Percentiles rank a stretch among this genome's conserved stretches.
Evolutionary conservation across 805 yeast genomes (phyloP).

Genomic region (Maudiozyma pseudohumilis): DNA sequence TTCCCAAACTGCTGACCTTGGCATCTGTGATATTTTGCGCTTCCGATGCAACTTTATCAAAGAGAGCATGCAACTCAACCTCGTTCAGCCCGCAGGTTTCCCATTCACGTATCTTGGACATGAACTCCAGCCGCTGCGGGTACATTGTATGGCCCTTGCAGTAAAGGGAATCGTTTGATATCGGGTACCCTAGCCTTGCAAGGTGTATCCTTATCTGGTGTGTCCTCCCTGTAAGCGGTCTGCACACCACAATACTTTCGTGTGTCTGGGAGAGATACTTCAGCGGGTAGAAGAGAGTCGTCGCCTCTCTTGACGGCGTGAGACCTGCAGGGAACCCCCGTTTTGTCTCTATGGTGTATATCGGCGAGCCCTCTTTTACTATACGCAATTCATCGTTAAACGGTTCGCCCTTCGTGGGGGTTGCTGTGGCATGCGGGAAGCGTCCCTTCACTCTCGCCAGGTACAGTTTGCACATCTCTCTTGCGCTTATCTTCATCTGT

Average conservation of each 20-base stretch:
- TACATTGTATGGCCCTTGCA: constrained; percentile 15
- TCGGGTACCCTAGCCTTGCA: constrained; percentile 77
- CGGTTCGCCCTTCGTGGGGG: constrained; percentile 1
- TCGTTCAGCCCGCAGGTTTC: constrained; percentile 4
- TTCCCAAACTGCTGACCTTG: neutral
- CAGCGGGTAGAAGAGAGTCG: constrained; percentile 54
- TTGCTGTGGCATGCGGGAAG: constrained; percentile 41
- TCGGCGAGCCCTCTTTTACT: constrained; percentile 31
- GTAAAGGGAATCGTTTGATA: constrained; percentile 79
- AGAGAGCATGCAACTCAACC: constrained; percentile 7
- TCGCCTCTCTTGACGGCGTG: constrained; percentile 47
- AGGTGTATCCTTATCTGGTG: constrained; percentile 93
- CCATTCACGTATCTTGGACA: constrained; percentile 14
- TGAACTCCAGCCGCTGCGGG: constrained; percentile 18
- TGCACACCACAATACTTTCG: constrained; percentile 59
- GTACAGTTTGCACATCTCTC: constrained; percentile 66
- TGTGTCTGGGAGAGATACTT: constrained; percentile 44
- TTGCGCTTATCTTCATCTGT: constrained; percentile 46
- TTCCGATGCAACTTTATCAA: constrained; percentile 16
- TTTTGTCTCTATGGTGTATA: constrained; percentile 64
- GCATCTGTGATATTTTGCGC: constrained; percentile 31
- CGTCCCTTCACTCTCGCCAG: constrained; percentile 79
- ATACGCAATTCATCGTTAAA: neutral
- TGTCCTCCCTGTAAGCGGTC: constrained; percentile 88
- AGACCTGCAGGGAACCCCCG: constrained; percentile 43